Percentiles rank a stretch among this genome's conserved stretches.
These are phyloP conservation scores for Backusella australiensis DNA, from an alignment of 192 early-diverging fungal genomes.

Conservation along the genomic window DNA sequence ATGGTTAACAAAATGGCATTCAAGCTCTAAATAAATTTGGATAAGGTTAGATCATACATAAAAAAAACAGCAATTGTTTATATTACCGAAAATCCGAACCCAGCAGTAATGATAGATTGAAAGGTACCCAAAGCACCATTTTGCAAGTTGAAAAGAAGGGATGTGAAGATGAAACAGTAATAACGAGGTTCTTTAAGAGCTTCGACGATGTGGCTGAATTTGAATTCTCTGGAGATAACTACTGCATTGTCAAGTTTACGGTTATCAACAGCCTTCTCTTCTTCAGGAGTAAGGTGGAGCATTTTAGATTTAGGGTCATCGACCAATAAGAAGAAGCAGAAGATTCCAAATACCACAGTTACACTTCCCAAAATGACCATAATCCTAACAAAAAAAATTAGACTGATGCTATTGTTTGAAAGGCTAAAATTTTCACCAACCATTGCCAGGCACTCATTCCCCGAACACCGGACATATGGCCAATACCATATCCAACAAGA, in stretches of 20 bases:
- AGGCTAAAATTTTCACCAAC: neutral
- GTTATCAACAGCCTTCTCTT: constrained; percentile 14
- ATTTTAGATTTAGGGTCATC: constrained; percentile 26
- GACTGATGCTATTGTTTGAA: neutral
- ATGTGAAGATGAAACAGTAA: constrained; percentile 16
- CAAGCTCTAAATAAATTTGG: constrained; percentile 13
- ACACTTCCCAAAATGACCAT: constrained; percentile 34
- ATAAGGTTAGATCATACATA: constrained; percentile 1
- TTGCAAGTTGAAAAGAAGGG: constrained; percentile 22
- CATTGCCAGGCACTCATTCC: constrained; percentile 27
- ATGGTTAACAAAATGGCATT: constrained; percentile 24
- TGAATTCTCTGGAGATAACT: constrained; percentile 15
- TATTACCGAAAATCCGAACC: constrained; percentile 30
- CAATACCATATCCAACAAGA: constrained; percentile 34
- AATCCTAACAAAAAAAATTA: constrained; percentile 9
- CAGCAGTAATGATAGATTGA: constrained; percentile 16
- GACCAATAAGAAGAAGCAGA: constrained; percentile 27
- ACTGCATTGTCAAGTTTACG: constrained; percentile 24
- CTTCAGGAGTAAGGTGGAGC: constrained; percentile 10
- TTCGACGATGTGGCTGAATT: constrained; percentile 25
- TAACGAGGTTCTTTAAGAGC: constrained; percentile 21
- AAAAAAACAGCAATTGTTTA: neutral
- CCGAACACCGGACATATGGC: constrained; percentile 21
- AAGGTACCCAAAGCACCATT: constrained; percentile 29
- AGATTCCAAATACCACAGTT: constrained; percentile 21